phyloP scores from a whole-genome alignment of 2,329 filamentous ascomycete genomes.

The Grosmannia clavigera region DNA sequence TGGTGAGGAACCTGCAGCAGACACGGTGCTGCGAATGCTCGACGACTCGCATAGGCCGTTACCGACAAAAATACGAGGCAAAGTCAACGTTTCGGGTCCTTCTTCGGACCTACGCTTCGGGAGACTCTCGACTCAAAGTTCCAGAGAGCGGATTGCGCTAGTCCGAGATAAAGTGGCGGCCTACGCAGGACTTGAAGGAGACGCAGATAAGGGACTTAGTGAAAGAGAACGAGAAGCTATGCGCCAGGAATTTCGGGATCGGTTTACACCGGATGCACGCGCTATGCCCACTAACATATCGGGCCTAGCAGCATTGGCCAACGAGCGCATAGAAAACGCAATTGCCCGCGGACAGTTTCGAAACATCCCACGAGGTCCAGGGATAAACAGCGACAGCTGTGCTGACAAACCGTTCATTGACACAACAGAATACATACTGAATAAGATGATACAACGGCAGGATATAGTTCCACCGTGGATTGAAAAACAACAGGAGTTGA shows the following conservation, averaged over 20 bases:
- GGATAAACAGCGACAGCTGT: constrained; percentile 65
- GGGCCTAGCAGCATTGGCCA: constrained; percentile 72
- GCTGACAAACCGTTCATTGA: constrained; percentile 84
- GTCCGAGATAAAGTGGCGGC: constrained; percentile 45
- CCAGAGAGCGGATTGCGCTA: constrained; percentile 35
- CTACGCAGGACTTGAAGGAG: constrained; percentile 35
- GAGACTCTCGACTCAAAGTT: constrained; percentile 23
- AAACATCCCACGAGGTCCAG: constrained; percentile 69
- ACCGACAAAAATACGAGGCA: constrained; percentile 32
- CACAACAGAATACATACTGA: constrained; percentile 96
- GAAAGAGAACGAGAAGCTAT: constrained; percentile 62
- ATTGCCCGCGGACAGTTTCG: constrained; percentile 83
- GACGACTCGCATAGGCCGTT: constrained; percentile 68
- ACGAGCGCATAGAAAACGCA: constrained; percentile 82
- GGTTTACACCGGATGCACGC: constrained; percentile 62
- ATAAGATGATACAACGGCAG: constrained; percentile 94
- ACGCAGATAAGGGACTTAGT: constrained; percentile 38
- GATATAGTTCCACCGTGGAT: constrained; percentile 97
- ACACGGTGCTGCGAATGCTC: constrained; percentile 74
- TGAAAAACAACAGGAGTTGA: constrained; percentile 90
- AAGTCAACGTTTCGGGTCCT: constrained; percentile 28
- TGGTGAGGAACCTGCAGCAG: constrained; percentile 60
- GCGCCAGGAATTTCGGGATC: constrained; percentile 62
- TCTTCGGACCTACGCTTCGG: constrained; percentile 37
- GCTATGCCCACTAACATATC: constrained; percentile 64